Percentiles rank a stretch among this genome's conserved stretches.
These are phyloP conservation scores for Ophiobolus disseminans DNA, from an alignment of 2,329 filamentous ascomycete genomes.

Conservation along the genomic window DNA sequence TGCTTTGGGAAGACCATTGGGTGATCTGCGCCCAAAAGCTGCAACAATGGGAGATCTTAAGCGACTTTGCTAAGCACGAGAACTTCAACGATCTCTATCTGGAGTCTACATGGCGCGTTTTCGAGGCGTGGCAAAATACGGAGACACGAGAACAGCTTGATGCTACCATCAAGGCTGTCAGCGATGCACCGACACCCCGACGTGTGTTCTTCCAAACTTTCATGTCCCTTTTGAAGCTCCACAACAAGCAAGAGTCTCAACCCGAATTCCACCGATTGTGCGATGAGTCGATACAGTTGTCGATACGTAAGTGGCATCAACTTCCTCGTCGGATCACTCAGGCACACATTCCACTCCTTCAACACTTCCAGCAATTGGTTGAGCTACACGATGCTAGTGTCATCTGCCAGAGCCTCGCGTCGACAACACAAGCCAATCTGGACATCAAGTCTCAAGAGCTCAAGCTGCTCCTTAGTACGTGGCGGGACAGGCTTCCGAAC, in stretches of 20 bases:
- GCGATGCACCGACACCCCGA: slow-evolving; percentile 93
- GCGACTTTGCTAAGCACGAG: slow-evolving; percentile 98
- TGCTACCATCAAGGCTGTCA: slow-evolving; percentile 92
- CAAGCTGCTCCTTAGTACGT: slow-evolving; percentile 90
- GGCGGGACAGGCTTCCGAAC: slow-evolving; percentile 94
- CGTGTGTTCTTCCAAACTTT: slow-evolving; percentile 98
- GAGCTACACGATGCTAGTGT: slow-evolving; percentile 97
- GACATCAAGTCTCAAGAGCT: slow-evolving; percentile 95
- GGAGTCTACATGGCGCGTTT: slow-evolving; percentile 93
- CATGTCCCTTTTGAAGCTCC: slow-evolving; percentile 93
- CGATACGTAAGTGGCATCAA: slow-evolving; percentile 98
- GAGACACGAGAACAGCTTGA: slow-evolving; percentile 90
- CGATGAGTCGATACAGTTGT: slow-evolving; percentile 96
- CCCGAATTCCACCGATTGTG: slow-evolving; percentile 88
- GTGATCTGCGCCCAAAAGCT: slow-evolving; percentile 96
- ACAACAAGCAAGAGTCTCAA: slow-evolving; percentile 81
- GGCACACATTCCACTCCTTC: slow-evolving; percentile 90
- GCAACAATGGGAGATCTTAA: slow-evolving; percentile 98
- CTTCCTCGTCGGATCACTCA: slow-evolving; percentile 92
- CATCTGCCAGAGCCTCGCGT: slow-evolving; percentile 88
- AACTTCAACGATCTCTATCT: slow-evolving; percentile 96
- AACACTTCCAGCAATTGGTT: slow-evolving; percentile 97
- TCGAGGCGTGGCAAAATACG: slow-evolving; percentile 90
- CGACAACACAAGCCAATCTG: slow-evolving; percentile 83
- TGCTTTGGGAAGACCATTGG: slow-evolving; percentile 99